These are phyloP conservation scores for Ascochyta rabiei DNA, from an alignment of 2,329 filamentous ascomycete genomes.

Conservation along the genomic window DNA sequence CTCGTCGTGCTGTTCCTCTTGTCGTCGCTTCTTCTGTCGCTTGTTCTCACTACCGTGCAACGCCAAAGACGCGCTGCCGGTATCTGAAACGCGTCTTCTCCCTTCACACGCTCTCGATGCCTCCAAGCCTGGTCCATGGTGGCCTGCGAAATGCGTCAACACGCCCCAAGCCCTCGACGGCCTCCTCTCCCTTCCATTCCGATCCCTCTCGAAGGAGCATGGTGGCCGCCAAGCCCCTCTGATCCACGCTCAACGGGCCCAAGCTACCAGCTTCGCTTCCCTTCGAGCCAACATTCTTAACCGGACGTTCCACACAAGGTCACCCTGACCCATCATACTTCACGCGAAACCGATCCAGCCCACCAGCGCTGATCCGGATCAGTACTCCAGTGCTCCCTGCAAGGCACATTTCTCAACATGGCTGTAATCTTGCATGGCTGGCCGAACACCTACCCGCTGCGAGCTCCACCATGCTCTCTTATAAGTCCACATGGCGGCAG, in stretches of 20 bases:
- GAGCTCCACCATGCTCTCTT: constrained; percentile 18
- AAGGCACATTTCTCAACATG: constrained; percentile 44
- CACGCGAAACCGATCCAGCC: constrained; percentile 35
- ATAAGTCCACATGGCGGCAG: constrained; percentile 34
- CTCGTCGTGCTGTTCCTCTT: constrained; percentile 1
- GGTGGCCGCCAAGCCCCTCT: constrained; percentile 27
- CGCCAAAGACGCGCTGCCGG: constrained; percentile 10
- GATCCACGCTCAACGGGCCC: constrained; percentile 20
- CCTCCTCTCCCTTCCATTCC: constrained; percentile 35
- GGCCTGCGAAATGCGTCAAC: constrained; percentile 12
- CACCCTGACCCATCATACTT: constrained; percentile 28
- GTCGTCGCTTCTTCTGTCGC: constrained; percentile 10
- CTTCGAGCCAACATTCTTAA: constrained; percentile 31
- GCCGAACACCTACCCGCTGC: constrained; percentile 24
- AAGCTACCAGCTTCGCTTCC: constrained; percentile 29
- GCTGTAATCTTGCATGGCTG: constrained; percentile 36
- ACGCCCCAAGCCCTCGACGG: constrained; percentile 24
- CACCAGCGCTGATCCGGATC: constrained; percentile 30
- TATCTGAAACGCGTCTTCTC: constrained; percentile 12
- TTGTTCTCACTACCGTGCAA: constrained; percentile 17
- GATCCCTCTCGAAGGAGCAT: constrained; percentile 26
- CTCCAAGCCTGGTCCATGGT: constrained; percentile 15
- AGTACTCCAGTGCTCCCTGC: constrained; percentile 40
- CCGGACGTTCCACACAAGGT: constrained; percentile 36
- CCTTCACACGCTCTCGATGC: constrained; percentile 12